A percentile compares a stretch with the other conserved stretches of the same genome.
phyloP scores from a whole-genome alignment of 2,329 filamentous ascomycete species.

The Botrytis fabae region DNA sequence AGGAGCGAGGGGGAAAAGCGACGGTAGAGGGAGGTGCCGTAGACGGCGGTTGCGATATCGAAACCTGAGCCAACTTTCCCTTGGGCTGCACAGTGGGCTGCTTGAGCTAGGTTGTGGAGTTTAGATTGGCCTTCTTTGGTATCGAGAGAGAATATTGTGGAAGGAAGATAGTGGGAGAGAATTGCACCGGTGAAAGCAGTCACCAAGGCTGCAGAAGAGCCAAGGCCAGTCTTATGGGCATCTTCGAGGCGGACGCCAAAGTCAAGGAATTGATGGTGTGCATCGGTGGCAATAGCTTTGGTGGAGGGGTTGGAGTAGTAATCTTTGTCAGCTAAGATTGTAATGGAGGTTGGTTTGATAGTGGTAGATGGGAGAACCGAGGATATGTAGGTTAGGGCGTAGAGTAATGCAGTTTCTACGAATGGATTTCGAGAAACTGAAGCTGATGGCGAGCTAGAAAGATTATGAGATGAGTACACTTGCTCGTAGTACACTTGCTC shows the following conservation, averaged over 20 bases:
- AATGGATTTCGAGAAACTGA: slow-evolving; percentile 68
- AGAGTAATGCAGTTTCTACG: slow-evolving; percentile 86
- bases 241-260: slow-evolving; percentile 74
- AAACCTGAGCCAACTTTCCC: slow-evolving; percentile 96
- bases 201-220: slow-evolving; percentile 90
- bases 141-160: slow-evolving; percentile 55
- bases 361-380: slow-evolving; percentile 43
- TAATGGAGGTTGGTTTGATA: slow-evolving; percentile 71
- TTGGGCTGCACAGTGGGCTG: slow-evolving; percentile 91
- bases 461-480: slow-evolving; percentile 7
- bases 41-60: slow-evolving; percentile 90
- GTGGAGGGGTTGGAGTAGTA: slow-evolving; percentile 79
- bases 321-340: slow-evolving; percentile 90
- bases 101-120: slow-evolving; percentile 91
- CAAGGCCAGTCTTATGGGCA: slow-evolving; percentile 94
- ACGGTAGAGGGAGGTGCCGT: slow-evolving; percentile 85
- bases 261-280: slow-evolving; percentile 63
- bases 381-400: slow-evolving; percentile 79
- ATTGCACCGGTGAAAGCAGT: slow-evolving; percentile 80
- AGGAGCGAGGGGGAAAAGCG: slow-evolving; percentile 86
- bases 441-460: slow-evolving; percentile 22
- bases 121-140: slow-evolving; percentile 55
- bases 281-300: slow-evolving; percentile 39
- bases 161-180: slow-evolving; percentile 71
- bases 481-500: neutral